Conservation (phyloP, 164 flowering plant genomes). For the Paratinospora sagittata region DNA sequence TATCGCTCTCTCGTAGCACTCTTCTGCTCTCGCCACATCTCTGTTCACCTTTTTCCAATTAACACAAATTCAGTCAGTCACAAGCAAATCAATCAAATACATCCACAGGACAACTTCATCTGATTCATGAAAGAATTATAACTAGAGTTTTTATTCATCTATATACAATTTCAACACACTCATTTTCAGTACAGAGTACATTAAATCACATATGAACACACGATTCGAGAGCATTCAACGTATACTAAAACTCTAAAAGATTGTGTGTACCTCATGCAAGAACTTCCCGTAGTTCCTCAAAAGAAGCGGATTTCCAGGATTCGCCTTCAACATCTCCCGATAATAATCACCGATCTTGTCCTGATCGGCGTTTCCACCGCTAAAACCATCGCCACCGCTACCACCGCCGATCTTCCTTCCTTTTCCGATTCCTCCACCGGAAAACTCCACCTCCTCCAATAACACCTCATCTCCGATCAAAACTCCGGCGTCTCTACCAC, state of each 20-base stretch:
- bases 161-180: no score
- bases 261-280: slow-evolving; percentile 83
- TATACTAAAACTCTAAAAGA: no score
- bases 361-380: slow-evolving; percentile 27
- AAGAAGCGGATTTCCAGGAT: slow-evolving; percentile 60
- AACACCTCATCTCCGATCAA: slow-evolving; percentile 21
- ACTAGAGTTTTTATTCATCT: no score
- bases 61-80: background rate
- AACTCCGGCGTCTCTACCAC: slow-evolving; percentile 1
- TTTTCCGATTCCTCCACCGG: slow-evolving; percentile 27
- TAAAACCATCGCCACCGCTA: slow-evolving; percentile 13
- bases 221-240: no score
- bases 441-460: slow-evolving; percentile 26
- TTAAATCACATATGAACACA: no score
- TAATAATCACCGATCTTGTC: slow-evolving; percentile 55
- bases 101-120: no score
- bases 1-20: slow-evolving; percentile 74
- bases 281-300: slow-evolving; percentile 70
- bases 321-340: slow-evolving; percentile 46
- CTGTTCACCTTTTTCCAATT: slow-evolving; percentile 43
- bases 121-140: no score
- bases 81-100: background rate
- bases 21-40: slow-evolving; percentile 57
- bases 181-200: no score
- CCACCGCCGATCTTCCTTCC: slow-evolving; percentile 22